These are phyloP conservation scores for Trichomonas vaginalis DNA, from an alignment of 208 protist genomes.

Conservation along the genomic window DNA sequence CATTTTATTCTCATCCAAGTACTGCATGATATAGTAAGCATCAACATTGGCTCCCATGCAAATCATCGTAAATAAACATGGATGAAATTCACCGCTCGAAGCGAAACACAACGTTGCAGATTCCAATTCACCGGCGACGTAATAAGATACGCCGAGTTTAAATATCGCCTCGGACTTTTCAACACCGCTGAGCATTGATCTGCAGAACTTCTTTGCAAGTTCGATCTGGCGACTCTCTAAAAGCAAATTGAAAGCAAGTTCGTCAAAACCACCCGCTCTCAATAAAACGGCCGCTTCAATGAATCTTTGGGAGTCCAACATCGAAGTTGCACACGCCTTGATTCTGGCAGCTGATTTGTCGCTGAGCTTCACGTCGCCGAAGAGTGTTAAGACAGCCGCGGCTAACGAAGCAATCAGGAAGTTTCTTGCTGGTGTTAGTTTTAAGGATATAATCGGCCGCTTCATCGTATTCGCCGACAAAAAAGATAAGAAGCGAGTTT, in stretches of 20 bases:
- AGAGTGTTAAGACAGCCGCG: not conserved
- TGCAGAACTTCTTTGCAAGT: not conserved
- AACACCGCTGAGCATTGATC: not conserved
- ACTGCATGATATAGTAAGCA: not conserved
- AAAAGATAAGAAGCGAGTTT: not conserved
- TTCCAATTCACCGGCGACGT: not conserved
- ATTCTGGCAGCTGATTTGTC: not conserved
- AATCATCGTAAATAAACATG: not conserved
- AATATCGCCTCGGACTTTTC: not conserved
- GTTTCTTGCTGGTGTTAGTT: not conserved
- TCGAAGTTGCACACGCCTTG: not conserved
- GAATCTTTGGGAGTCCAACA: not conserved
- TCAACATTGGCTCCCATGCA: not conserved
- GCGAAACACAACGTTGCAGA: not conserved
- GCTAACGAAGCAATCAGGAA: not conserved
- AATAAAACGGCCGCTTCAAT: not conserved
- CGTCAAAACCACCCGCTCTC: not conserved
- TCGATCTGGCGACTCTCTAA: not conserved
- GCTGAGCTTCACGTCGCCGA: not conserved
- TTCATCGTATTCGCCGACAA: not conserved
- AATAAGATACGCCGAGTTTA: not conserved
- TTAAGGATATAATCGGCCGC: not conserved
- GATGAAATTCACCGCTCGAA: not conserved
- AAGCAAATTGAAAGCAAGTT: not conserved
- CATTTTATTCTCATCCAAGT: not conserved